Percentiles rank a stretch among this genome's conserved stretches.
Evolutionary conservation across 2,329 filamentous ascomycete species (phyloP).

Genomic region (Zymoseptoria pseudotritici): DNA sequence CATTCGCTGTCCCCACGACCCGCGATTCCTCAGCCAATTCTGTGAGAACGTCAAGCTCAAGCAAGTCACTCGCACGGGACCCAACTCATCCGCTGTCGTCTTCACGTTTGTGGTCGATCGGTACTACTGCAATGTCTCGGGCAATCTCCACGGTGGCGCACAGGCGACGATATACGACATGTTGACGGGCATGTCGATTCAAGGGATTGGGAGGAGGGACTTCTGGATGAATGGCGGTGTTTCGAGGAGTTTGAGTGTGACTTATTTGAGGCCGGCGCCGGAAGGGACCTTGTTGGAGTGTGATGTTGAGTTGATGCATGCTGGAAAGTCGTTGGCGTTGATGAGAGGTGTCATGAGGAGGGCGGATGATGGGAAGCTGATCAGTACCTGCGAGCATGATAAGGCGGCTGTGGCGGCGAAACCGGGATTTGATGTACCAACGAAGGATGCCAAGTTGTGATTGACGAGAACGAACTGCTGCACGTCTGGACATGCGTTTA

Average conservation of each 20-base stretch:
- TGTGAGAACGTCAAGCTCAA: constrained; percentile 21
- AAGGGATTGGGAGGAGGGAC: constrained; percentile 20
- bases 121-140: constrained; percentile 41
- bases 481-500: not conserved
- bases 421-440: constrained; percentile 10
- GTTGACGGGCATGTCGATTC: constrained; percentile 36
- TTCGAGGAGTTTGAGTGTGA: constrained; percentile 37
- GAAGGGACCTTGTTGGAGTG: constrained; percentile 35
- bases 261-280: constrained; percentile 37
- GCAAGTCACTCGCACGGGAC: constrained; percentile 31
- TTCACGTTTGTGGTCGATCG: constrained; percentile 40
- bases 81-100: constrained; percentile 30
- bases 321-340: constrained; percentile 36
- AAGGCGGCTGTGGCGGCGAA: constrained; percentile 25
- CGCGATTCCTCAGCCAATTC: constrained; percentile 13
- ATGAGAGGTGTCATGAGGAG: constrained; percentile 35
- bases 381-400: constrained; percentile 31
- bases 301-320: constrained; percentile 39
- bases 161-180: constrained; percentile 48
- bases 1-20: constrained; percentile 11
- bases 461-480: constrained; percentile 33
- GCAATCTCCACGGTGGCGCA: constrained; percentile 48
- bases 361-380: constrained; percentile 27
- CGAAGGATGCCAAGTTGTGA: not conserved
- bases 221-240: constrained; percentile 42